Conservation (phyloP, 208 protist species). For the Leishmania aethiopica region DNA sequence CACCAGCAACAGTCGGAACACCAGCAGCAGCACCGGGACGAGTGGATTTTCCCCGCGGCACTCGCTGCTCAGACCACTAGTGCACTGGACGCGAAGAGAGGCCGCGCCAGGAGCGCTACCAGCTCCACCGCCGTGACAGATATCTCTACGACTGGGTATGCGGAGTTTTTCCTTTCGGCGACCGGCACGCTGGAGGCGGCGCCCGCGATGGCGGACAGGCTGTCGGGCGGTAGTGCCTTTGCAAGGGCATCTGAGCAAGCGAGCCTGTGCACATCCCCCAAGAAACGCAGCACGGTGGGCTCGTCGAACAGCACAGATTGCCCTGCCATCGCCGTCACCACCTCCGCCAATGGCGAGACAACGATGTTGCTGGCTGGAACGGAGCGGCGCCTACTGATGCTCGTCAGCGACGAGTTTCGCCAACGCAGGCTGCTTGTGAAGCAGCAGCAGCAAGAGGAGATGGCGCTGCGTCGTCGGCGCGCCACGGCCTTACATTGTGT, state of each 20-base stretch:
- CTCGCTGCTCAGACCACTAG: background rate
- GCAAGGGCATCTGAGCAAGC: background rate
- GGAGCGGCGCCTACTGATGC: background rate
- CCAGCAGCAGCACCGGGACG: background rate
- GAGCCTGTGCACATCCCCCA: background rate
- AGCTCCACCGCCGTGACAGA: background rate
- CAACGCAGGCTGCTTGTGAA: conserved; percentile 8
- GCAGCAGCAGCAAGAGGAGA: conserved; percentile 29
- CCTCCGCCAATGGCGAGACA: background rate
- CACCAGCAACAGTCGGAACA: background rate
- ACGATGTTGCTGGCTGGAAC: background rate
- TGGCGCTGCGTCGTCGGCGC: conserved; percentile 25
- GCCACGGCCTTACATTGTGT: conserved; percentile 17
- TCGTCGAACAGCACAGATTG: background rate
- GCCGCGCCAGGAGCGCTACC: background rate
- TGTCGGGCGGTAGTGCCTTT: background rate
- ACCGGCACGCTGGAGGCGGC: too few relatives aligned
- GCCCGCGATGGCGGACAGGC: background rate
- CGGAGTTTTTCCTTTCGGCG: background rate
- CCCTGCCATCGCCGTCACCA: background rate
- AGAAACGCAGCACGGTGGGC: background rate
- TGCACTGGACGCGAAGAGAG: background rate
- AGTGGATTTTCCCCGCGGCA: background rate
- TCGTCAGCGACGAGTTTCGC: conserved; percentile 17
- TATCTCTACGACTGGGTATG: background rate